phyloP scores from a whole-genome alignment of 148 eudicot species.

The Rhododendron vialii region DNA sequence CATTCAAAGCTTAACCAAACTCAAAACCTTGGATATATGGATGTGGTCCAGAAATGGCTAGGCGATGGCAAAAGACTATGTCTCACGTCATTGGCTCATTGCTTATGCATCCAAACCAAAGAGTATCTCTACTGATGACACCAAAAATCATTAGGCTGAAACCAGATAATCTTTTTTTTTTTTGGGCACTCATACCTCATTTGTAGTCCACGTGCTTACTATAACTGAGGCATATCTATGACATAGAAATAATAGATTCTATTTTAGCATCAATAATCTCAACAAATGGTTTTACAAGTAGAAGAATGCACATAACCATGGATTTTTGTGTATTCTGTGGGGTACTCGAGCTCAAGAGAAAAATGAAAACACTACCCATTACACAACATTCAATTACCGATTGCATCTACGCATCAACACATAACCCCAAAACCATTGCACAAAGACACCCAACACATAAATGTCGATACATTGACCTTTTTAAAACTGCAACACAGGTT shows the following conservation, averaged over 20 bases:
- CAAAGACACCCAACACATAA: no score
- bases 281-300: neutral
- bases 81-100: neutral
- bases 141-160: neutral
- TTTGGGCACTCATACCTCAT: neutral
- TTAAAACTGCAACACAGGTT: no score
- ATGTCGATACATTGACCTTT: no score
- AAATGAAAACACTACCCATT: conserved; percentile 20
- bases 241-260: neutral
- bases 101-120: neutral
- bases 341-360: conserved; percentile 71
- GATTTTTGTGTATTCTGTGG: conserved; percentile 22
- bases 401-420: no score
- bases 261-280: neutral
- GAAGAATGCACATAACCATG: neutral
- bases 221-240: no score
- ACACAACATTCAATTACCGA: no score
- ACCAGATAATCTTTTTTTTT: neutral
- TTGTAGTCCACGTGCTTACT: neutral
- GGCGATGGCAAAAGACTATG: no score
- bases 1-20: no score
- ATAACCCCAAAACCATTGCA: no score
- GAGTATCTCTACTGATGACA: neutral
- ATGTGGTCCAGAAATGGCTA: no score
- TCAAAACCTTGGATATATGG: no score